Base-by-base conservation (phyloP, 352 stramenopile genomes). In the Globisporangium irregulare region DNA sequence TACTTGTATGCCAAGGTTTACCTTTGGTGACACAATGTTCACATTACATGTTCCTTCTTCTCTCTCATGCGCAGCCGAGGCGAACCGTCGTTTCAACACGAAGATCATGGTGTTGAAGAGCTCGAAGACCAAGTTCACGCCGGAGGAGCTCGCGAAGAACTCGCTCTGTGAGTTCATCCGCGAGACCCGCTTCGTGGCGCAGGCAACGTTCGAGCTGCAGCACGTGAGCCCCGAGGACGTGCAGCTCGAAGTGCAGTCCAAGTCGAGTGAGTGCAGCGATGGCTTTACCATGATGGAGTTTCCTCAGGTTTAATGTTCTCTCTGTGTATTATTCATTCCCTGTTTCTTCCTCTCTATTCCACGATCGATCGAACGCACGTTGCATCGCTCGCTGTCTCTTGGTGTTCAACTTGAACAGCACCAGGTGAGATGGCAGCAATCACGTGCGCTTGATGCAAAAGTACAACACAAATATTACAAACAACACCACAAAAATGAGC, bases 41-140 rank as follows among this genome's bases (percentile, higher is more conserved):
- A 58, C 51, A 22, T 36, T 36, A 20, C 32, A 5, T 59, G 20
- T 32, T 32, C 5, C 8, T 38, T 41, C 57, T 0, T 48, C 24
- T 55, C 18, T 55, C 8, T 41, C 7, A 25, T 20, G 25, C 20
- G 41, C 57, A 94, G 86, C 86, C 34, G 86, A 94, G 68, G 73
- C 78, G 27, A 92, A 80, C 65, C 76, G 77, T 38, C 81, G 78
- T 5, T 76, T 90, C 70, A 89, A 88, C 69, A 92, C 82, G 27
- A 94, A 94, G 71, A 84, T 92, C 67, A 92, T 94, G 84, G 78
- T 94, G 59, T 71, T 94, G 10, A 90, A 87, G 69, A 77, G 72
- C 54, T 77, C 81, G 1, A 89, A 89, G 59, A 74, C 73, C 20
- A 88, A 84, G 62, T 76, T 82, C 46, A 71, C 69, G 38, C 59